Percentiles rank a stretch among this genome's conserved stretches.
Evolutionary conservation across 2,329 filamentous ascomycete species (phyloP).

Genomic region (Didymella keratinophila): DNA sequence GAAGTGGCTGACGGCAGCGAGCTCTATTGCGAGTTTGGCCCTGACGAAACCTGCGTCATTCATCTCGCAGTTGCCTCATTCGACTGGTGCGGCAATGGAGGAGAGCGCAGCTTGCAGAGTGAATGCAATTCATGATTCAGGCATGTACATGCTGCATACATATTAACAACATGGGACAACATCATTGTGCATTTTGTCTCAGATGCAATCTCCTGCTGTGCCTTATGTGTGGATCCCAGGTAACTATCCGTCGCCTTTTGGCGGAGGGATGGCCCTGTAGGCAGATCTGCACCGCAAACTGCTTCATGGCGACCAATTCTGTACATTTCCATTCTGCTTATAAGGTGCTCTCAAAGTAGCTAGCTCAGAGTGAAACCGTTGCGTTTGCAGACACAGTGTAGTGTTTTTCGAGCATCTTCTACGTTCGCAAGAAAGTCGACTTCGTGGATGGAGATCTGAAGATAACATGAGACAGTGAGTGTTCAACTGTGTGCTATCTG

Average conservation of each 20-base stretch:
- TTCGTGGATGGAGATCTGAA: background rate
- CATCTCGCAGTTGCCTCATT: background rate
- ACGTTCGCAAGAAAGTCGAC: background rate
- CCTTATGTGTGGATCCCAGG: slow-evolving; percentile 28
- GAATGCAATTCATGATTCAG: slow-evolving; percentile 5
- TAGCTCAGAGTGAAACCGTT: background rate
- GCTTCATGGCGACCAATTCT: background rate
- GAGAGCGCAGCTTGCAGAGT: slow-evolving; percentile 35
- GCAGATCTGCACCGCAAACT: background rate
- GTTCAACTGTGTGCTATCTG: background rate
- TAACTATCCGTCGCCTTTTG: slow-evolving; percentile 30
- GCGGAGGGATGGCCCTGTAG: background rate
- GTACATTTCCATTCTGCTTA: too few relatives aligned
- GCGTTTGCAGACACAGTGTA: background rate
- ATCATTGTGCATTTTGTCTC: slow-evolving; percentile 21
- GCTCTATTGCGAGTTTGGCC: slow-evolving; percentile 7
- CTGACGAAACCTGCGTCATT: slow-evolving; percentile 14
- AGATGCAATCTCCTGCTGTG: slow-evolving; percentile 29
- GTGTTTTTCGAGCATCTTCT: background rate
- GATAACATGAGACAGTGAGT: background rate
- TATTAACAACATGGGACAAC: slow-evolving; percentile 17
- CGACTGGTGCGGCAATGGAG: slow-evolving; percentile 23
- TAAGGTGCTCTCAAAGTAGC: background rate
- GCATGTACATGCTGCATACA: slow-evolving; percentile 1
- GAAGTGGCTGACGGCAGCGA: slow-evolving; percentile 27